These are phyloP conservation scores for Pestalotiopsis sp. DNA, from an alignment of 2,329 filamentous ascomycete species.

Conservation along the genomic window DNA sequence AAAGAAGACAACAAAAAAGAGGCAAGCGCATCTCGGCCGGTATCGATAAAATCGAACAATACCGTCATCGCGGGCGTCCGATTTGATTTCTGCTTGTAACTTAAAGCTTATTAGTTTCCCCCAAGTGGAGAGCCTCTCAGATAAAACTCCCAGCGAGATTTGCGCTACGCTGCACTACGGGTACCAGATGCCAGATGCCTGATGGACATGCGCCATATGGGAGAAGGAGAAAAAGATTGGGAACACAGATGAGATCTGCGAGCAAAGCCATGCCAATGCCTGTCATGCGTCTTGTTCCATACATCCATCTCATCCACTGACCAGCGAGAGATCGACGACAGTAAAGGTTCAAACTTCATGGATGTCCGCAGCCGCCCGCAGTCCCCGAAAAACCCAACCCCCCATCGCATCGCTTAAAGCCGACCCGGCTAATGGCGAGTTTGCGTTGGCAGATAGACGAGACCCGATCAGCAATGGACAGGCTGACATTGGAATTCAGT, in stretches of 20 bases:
- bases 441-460: background rate
- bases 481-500: background rate
- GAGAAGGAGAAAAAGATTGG: too few relatives aligned
- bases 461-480: background rate
- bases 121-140: background rate
- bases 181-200: background rate
- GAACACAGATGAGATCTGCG: too few relatives aligned
- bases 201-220: background rate
- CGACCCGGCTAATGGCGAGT: background rate
- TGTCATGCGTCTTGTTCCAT: too few relatives aligned
- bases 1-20: background rate
- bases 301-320: too few relatives aligned
- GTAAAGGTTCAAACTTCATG: background rate
- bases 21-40: background rate
- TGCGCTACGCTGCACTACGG: background rate
- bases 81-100: background rate
- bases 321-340: background rate
- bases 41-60: conserved; percentile 2
- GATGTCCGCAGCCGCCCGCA: background rate
- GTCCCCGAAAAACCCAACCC: background rate
- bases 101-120: background rate
- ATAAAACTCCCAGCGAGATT: background rate
- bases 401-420: background rate
- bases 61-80: background rate
- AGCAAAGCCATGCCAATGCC: too few relatives aligned